These are phyloP conservation scores for Hymenoscyphus infarciens DNA, from an alignment of 2,329 filamentous ascomycete genomes.

Conservation along the genomic window DNA sequence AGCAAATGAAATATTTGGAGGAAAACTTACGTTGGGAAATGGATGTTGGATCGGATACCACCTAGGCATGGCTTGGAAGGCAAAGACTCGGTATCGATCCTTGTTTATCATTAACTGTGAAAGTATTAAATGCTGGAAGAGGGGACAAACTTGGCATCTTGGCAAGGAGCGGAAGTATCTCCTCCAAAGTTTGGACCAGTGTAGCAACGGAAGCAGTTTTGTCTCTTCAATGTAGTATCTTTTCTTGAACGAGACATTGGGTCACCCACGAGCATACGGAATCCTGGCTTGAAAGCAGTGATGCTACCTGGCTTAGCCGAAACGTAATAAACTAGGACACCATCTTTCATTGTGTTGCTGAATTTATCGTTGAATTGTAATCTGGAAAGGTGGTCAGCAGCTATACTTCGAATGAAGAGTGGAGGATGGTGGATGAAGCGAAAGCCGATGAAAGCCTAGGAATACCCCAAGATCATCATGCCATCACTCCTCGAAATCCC, in stretches of 20 bases:
- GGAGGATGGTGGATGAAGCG: neutral
- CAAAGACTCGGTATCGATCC: constrained; percentile 45
- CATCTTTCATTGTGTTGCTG: constrained; percentile 15
- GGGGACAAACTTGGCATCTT: constrained; percentile 49
- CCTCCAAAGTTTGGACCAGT: constrained; percentile 18
- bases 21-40: constrained; percentile 62
- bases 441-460: neutral
- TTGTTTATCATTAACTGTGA: constrained; percentile 46
- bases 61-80: constrained; percentile 51
- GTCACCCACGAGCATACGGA: constrained; percentile 21
- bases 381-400: constrained; percentile 8
- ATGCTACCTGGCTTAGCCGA: constrained; percentile 14
- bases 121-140: constrained; percentile 46
- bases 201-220: constrained; percentile 18
- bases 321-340: constrained; percentile 18
- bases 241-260: constrained; percentile 8
- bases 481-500: neutral
- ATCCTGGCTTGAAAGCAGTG: constrained; percentile 22
- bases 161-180: constrained; percentile 42
- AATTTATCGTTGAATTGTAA: constrained; percentile 20
- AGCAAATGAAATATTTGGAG: neutral
- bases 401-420: too few species aligned
- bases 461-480: neutral
- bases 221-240: constrained; percentile 11
- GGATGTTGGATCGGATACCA: constrained; percentile 70